Base-by-base conservation (phyloP, 2,329 filamentous ascomycete species). In the Aspergillus sp. region DNA sequence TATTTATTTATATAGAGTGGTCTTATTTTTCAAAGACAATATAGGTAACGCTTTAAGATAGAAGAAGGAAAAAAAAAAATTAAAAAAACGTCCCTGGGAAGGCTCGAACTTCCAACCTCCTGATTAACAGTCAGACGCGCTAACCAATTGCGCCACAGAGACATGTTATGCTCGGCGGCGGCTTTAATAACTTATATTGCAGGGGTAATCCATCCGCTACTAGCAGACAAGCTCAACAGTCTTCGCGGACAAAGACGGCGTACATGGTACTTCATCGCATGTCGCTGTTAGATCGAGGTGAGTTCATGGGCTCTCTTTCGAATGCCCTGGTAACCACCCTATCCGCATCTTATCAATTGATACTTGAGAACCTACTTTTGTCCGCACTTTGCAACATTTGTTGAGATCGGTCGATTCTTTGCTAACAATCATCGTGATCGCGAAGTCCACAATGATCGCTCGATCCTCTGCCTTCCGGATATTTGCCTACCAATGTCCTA, bases 21-120 rank as follows among this genome's bases (percentile, higher is more conserved):
- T 3, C 9, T 30, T 30, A 30, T 30, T 8, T 30, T 8, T 16
- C 5, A n/a, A 35, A 35, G 13, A 35, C 11, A n/a, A n/a, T 13
- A 1, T 4, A 30, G 30, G 53, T 6, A 7, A 22, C 22, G 22
- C 22, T 22, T 22, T 8, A 30, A 30, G 43, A 35, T 11, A n/a
- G 8, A 47, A 45, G 33, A 41, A n/a, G 30, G 14, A 16, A 41
- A 32, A 17, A 49, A 30, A 32, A 17, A 2, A 24, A 24, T 32
- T 32, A n/a, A 19, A 54, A 62, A 64, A 62, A 60, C 69, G 69
- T 70, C 66, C 69, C 69, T 65, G 68, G 67, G 67, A 71, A 71
- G 68, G 69, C 68, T 72, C 65, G 69, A 72, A 71, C 68, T 70
- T 71, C 68, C 68, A 69, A 70, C 68, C 40, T 42, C 40, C 40